Evolutionary conservation across 2,329 filamentous ascomycete species (phyloP).

Genomic region (Verticillium alfalfae): DNA sequence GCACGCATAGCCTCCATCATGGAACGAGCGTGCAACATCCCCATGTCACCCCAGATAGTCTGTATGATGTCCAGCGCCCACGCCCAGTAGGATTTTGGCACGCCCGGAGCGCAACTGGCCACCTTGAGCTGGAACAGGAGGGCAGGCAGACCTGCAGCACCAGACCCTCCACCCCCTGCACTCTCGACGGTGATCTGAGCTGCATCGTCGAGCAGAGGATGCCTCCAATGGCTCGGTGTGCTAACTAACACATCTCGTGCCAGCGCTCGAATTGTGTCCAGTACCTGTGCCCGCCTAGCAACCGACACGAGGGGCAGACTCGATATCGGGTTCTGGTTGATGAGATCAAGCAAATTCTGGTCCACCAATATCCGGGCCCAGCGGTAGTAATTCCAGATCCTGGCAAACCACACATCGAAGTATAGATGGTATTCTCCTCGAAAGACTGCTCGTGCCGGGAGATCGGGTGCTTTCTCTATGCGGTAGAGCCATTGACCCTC

Average conservation of each 20-base stretch:
- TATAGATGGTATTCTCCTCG: conserved; percentile 51
- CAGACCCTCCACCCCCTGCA: conserved; percentile 33
- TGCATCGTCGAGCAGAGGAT: conserved; percentile 33
- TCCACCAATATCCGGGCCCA: conserved; percentile 50
- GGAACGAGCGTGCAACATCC: conserved; percentile 42
- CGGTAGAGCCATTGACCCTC: conserved; percentile 29
- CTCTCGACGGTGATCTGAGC: conserved; percentile 27
- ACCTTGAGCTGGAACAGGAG: conserved; percentile 42
- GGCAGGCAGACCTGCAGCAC: conserved; percentile 40
- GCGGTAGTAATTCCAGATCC: conserved; percentile 55
- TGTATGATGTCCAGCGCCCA: conserved; percentile 41
- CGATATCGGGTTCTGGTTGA: conserved; percentile 30
- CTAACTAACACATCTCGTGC: conserved; percentile 40
- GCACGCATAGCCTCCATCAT: conserved; percentile 35
- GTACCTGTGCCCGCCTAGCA: conserved; percentile 21
- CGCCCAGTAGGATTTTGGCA: conserved; percentile 32
- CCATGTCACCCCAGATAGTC: conserved; percentile 44
- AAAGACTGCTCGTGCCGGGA: conserved; percentile 39
- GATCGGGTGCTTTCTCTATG: conserved; percentile 21
- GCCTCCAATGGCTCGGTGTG: conserved; percentile 45
- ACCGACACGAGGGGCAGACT: conserved; percentile 23
- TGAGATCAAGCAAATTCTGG: conserved; percentile 40
- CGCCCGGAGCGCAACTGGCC: conserved; percentile 40
- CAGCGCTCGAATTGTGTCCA: conserved; percentile 27
- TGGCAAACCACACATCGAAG: conserved; percentile 44